A percentile compares a stretch with the other conserved stretches of the same genome.
These are phyloP conservation scores for Panicum miliaceum DNA, from an alignment of 176 grass and related monocot genomes.

Conservation along the genomic window DNA sequence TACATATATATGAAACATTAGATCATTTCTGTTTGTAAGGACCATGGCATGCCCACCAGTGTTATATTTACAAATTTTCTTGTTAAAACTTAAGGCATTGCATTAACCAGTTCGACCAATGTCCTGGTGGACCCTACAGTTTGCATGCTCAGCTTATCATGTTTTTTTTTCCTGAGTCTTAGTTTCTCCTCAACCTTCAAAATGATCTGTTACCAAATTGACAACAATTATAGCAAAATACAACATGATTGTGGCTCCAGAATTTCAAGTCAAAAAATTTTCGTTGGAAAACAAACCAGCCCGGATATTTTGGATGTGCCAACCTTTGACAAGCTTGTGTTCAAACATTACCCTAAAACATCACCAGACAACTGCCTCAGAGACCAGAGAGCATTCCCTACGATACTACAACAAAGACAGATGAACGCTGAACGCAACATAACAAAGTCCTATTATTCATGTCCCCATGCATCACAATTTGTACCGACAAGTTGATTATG, in stretches of 20 bases:
- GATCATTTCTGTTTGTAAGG: not conserved
- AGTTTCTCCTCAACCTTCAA: not conserved
- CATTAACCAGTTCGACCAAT: not conserved
- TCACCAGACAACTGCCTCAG: not conserved
- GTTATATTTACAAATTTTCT: not conserved
- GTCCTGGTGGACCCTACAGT: not conserved
- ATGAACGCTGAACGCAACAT: not conserved
- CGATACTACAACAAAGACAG: not conserved
- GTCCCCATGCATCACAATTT: not conserved
- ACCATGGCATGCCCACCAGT: too few species aligned
- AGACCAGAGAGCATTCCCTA: conserved; percentile 1
- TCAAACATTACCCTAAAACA: not conserved
- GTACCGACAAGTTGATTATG: not conserved
- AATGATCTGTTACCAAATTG: not conserved
- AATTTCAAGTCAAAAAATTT: not conserved
- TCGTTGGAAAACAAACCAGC: not conserved
- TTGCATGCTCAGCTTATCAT: not conserved
- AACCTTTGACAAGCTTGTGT: not conserved
- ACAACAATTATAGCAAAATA: not conserved
- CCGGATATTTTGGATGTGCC: not conserved
- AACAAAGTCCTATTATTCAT: not conserved
- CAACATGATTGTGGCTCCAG: not conserved
- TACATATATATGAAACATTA: not conserved
- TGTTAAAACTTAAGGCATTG: not conserved
- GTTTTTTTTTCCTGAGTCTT: not conserved